A percentile compares a stretch with the other conserved stretches of the same genome.
Conservation (phyloP, 2,329 filamentous ascomycete species). For the Rhinocladiella similis region DNA sequence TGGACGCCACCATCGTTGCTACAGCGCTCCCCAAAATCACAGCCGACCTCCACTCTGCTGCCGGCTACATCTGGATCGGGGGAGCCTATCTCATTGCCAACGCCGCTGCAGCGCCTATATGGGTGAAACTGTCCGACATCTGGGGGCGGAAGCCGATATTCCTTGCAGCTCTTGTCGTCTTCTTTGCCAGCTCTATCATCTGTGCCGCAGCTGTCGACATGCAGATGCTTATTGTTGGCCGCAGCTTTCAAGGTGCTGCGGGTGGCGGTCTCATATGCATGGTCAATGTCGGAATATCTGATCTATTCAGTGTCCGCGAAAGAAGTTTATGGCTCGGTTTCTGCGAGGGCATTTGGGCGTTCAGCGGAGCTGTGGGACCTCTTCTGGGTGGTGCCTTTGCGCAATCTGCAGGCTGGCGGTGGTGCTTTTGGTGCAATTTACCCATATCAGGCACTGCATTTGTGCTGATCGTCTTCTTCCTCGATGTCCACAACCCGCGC, state of each 20-base stretch:
- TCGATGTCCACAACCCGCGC: constrained; percentile 57
- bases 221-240: constrained; percentile 54
- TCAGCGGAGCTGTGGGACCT: constrained; percentile 55
- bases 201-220: constrained; percentile 51
- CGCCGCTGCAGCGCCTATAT: constrained; percentile 67
- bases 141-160: constrained; percentile 59
- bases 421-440: constrained; percentile 58
- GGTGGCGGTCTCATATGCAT: constrained; percentile 55
- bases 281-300: constrained; percentile 55
- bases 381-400: constrained; percentile 55
- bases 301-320: constrained; percentile 54
- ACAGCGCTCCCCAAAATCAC: constrained; percentile 37
- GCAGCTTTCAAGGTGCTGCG: constrained; percentile 56
- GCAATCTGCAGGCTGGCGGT: constrained; percentile 48
- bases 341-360: constrained; percentile 55
- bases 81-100: constrained; percentile 70
- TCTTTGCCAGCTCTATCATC: constrained; percentile 51
- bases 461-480: constrained; percentile 50
- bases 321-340: constrained; percentile 53
- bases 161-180: constrained; percentile 49
- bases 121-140: constrained; percentile 63
- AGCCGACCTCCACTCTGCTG: constrained; percentile 58
- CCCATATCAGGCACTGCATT: constrained; percentile 53
- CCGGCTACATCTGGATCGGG: constrained; percentile 77
- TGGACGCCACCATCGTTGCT: constrained; percentile 36